phyloP scores from a whole-genome alignment of 2,329 filamentous ascomycete genomes.

The Aspergillus transmontanensis region DNA sequence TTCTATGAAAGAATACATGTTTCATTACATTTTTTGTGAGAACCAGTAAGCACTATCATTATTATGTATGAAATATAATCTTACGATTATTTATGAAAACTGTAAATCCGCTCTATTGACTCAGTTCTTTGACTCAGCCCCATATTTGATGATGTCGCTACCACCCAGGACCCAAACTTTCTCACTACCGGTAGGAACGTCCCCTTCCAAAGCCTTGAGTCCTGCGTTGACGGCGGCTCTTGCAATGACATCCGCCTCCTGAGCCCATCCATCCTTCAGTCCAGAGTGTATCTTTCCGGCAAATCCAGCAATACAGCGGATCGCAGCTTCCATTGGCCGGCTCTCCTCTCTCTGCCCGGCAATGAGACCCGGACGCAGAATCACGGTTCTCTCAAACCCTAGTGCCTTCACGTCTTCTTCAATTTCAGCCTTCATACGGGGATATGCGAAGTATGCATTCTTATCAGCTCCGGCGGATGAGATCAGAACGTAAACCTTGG shows the following conservation, averaged over 20 bases:
- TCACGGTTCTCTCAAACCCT: conserved; percentile 76
- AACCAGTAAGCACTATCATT: background rate
- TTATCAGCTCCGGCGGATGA: conserved; percentile 59
- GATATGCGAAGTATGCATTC: conserved; percentile 58
- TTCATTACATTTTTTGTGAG: background rate
- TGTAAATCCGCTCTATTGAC: background rate
- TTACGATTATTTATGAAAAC: background rate
- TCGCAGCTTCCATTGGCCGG: conserved; percentile 59
- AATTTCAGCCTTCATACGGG: conserved; percentile 81
- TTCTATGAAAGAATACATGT: background rate
- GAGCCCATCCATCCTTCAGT: conserved; percentile 68
- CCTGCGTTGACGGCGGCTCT: conserved; percentile 43
- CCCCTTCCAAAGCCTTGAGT: conserved; percentile 43
- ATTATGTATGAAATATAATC: background rate
- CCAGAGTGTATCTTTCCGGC: conserved; percentile 56
- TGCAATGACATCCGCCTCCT: conserved; percentile 72
- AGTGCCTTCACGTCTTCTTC: conserved; percentile 74
- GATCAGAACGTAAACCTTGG: conserved; percentile 75
- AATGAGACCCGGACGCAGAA: conserved; percentile 74
- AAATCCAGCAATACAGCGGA: conserved; percentile 58
- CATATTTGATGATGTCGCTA: conserved; percentile 39
- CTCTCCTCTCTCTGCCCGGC: conserved; percentile 68
- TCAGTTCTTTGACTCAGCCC: conserved; percentile 18
- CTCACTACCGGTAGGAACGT: conserved; percentile 41
- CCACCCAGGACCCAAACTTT: conserved; percentile 44